Evolutionary conservation across 163 green algal genomes (phyloP).

Genomic region (Volvox carteri): DNA sequence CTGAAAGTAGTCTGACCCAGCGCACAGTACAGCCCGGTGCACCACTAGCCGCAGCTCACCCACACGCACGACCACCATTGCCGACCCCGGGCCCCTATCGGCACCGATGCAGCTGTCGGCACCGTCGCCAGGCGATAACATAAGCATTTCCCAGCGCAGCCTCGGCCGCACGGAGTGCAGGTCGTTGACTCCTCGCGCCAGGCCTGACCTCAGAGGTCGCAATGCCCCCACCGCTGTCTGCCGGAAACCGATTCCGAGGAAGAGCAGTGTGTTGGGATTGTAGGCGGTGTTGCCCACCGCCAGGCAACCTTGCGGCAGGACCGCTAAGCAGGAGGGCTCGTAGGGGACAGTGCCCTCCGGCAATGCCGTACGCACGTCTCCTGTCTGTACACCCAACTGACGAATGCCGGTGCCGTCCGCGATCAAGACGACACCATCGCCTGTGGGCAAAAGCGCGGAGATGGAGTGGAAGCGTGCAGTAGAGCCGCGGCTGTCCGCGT

Average conservation of each 20-base stretch:
- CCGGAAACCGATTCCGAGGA: neutral
- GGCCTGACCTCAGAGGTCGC: neutral
- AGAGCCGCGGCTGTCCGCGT: neutral
- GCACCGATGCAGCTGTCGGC: no score
- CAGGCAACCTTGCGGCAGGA: conserved; percentile 19
- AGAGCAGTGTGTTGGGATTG: neutral
- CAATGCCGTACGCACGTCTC: neutral
- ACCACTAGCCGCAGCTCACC: neutral
- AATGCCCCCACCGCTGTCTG: neutral
- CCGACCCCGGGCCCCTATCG: no score
- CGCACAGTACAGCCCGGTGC: neutral
- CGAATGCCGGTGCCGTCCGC: neutral
- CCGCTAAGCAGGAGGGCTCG: neutral
- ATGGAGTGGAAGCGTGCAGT: neutral
- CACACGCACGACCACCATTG: neutral
- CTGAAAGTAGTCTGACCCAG: neutral
- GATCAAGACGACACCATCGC: neutral
- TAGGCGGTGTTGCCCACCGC: neutral
- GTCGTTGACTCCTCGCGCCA: neutral
- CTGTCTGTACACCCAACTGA: neutral
- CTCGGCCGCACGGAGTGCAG: no score
- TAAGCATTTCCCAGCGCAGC: neutral
- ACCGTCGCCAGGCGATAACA: neutral
- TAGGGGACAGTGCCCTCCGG: neutral
- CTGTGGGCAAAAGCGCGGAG: neutral